Base-by-base conservation (phyloP, 306 rosid genomes). In the Sesbania bispinosa region DNA sequence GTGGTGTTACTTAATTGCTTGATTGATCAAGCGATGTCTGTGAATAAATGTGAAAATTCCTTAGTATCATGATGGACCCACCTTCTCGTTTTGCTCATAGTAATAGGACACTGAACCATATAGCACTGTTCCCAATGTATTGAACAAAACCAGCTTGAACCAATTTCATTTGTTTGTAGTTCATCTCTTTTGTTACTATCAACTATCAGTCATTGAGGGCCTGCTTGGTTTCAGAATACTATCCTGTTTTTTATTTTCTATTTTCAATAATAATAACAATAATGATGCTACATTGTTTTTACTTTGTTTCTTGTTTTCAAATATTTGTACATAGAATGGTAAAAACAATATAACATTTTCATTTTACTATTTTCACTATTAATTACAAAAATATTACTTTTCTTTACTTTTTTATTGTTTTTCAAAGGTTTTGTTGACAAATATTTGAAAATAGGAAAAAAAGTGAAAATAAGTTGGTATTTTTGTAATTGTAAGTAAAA, bases 1-100 rank as follows among this genome's bases (percentile, higher is more conserved):
- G 24, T 13, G 24, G 11, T 50, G 5, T 14, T n/a, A 2, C 33
- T 50, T 27, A 4, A 54, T n/a, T n/a, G 38, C 42, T 54, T 65
- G 47, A 57, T 59, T 79, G 42, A 66, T 67, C 26, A 48, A 8
- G 13, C 47, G 14, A 15, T 75, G 35, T 61, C 50, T 41, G 42
- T 75, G 55, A 66, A n/a, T n/a, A n/a, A n/a, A 21, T 36, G 38
- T 67, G 10, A 29, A 21, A 32, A 19, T 68, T 74, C 18, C 46
- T 3, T 27, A 39, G 27, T 46, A 45, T 32, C 38, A 35, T 43
- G n/a, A n/a, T n/a, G n/a, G n/a, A n/a, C n/a, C n/a, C n/a, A n/a
- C n/a, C n/a, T n/a, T n/a, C n/a, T n/a, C n/a, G n/a, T n/a, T n/a
- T n/a, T n/a, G n/a, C n/a, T n/a, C 15, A 16, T 62, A 27, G 24